Percentiles rank a stretch among this genome's conserved stretches.
These are phyloP conservation scores for Funneliformis geosporum DNA, from an alignment of 192 early-diverging fungal species.

Conservation along the genomic window DNA sequence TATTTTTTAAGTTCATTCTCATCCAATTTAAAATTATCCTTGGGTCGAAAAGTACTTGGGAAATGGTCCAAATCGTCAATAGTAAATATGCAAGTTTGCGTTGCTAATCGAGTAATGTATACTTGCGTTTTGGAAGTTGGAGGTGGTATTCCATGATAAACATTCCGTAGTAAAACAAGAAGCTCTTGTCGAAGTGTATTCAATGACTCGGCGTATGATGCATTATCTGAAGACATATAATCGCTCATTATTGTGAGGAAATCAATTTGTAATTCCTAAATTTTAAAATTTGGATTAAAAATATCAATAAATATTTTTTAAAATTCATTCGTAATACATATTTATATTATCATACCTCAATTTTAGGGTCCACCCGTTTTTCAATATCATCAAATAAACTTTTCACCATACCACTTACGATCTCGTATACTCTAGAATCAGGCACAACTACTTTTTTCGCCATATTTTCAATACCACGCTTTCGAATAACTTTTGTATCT, in stretches of 20 bases:
- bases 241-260: slow-evolving; percentile 43
- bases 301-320: background rate
- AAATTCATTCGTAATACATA: background rate
- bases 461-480: slow-evolving; percentile 51
- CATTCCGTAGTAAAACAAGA: background rate
- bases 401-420: slow-evolving; percentile 36
- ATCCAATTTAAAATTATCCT: background rate
- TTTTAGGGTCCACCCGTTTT: background rate
- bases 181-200: slow-evolving; percentile 16
- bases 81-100: background rate
- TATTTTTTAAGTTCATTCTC: background rate
- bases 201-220: background rate
- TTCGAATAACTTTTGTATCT: slow-evolving; percentile 34
- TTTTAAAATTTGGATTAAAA: background rate
- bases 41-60: too few species aligned
- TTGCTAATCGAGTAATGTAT: background rate
- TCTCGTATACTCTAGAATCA: slow-evolving; percentile 36
- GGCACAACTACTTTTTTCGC: slow-evolving; percentile 47
- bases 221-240: slow-evolving; percentile 31
- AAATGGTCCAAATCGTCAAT: background rate
- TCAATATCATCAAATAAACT: slow-evolving; percentile 33
- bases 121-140: background rate
- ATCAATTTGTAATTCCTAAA: slow-evolving; percentile 43
- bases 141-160: background rate
- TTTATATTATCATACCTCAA: background rate